Evolutionary conservation across 805 yeast genomes (phyloP).

Genomic region (Kazachstania bromeliacearum): DNA sequence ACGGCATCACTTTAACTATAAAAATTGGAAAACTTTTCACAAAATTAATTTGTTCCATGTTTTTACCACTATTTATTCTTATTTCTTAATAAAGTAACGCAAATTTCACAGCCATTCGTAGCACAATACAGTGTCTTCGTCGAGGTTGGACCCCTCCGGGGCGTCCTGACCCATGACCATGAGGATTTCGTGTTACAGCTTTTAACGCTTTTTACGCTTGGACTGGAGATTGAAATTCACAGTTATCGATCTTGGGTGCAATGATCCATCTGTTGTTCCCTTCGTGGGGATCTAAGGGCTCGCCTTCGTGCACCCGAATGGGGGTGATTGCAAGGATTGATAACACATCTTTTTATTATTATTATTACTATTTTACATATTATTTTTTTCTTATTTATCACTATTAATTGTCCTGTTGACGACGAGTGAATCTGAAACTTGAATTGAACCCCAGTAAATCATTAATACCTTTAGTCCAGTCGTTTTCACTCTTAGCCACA

Average conservation of each 20-base stretch:
- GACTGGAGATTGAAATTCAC: constrained; percentile 47
- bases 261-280: constrained; percentile 45
- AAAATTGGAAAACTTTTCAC: too few relatives aligned
- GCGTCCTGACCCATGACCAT: constrained; percentile 65
- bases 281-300: constrained; percentile 47
- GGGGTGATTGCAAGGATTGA: constrained; percentile 47
- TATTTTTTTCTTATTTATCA: background rate
- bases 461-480: constrained; percentile 88
- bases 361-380: background rate
- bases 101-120: constrained; percentile 56
- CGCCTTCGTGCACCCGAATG: constrained; percentile 74
- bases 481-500: constrained; percentile 70
- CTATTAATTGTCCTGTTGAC: constrained; percentile 8
- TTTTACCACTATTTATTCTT: too few relatives aligned
- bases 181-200: constrained; percentile 39
- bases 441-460: constrained; percentile 84
- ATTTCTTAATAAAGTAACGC: too few relatives aligned
- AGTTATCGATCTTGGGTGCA: constrained; percentile 64
- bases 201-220: constrained; percentile 28
- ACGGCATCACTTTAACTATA: too few relatives aligned
- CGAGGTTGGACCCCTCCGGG: constrained; percentile 58
- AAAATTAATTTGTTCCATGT: too few relatives aligned
- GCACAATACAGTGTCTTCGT: constrained; percentile 50
- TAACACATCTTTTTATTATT: constrained; percentile 27
- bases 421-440: constrained; percentile 48